A percentile compares a stretch with the other conserved stretches of the same genome.
Evolutionary conservation across 1,284 basidiomycete genomes (phyloP).

Genomic region (Trichosporon sp.): DNA sequence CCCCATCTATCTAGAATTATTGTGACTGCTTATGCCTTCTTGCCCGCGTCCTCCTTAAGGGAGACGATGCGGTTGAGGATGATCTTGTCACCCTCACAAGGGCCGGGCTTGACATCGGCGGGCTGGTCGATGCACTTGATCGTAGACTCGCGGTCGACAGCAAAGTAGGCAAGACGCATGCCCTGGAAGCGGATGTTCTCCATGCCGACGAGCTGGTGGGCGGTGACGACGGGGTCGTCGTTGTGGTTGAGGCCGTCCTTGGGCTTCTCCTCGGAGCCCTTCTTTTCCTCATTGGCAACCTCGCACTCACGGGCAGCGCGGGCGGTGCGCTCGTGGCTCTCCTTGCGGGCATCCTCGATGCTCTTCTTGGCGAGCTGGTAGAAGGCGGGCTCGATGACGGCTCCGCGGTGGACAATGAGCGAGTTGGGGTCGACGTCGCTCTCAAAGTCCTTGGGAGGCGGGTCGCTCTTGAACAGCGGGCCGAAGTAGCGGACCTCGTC

Average conservation of each 20-base stretch:
- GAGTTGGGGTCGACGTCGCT: constrained; percentile 78
- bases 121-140: constrained; percentile 60
- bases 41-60: constrained; percentile 93
- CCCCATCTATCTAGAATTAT: background rate
- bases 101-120: constrained; percentile 48
- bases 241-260: constrained; percentile 3
- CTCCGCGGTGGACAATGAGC: constrained; percentile 69
- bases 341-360: constrained; percentile 61
- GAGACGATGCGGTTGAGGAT: constrained; percentile 91
- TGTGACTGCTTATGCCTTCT: constrained; percentile 53
- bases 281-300: constrained; percentile 43
- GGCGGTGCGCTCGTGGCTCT: constrained; percentile 57
- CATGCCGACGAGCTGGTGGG: constrained; percentile 78
- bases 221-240: constrained; percentile 57
- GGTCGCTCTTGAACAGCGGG: constrained; percentile 88
- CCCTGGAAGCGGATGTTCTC: constrained; percentile 97
- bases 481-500: constrained; percentile 91
- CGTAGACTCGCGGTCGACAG: constrained; percentile 77
- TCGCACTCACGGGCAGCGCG: constrained; percentile 53
- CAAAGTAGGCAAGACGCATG: constrained; percentile 90
- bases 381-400: constrained; percentile 85
- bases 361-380: constrained; percentile 72
- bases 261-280: constrained; percentile 52
- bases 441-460: constrained; percentile 78
- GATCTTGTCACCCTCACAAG: constrained; percentile 65